Conservation (phyloP, 768 basidiomycete genomes). For the Daedaleopsis nitida region DNA sequence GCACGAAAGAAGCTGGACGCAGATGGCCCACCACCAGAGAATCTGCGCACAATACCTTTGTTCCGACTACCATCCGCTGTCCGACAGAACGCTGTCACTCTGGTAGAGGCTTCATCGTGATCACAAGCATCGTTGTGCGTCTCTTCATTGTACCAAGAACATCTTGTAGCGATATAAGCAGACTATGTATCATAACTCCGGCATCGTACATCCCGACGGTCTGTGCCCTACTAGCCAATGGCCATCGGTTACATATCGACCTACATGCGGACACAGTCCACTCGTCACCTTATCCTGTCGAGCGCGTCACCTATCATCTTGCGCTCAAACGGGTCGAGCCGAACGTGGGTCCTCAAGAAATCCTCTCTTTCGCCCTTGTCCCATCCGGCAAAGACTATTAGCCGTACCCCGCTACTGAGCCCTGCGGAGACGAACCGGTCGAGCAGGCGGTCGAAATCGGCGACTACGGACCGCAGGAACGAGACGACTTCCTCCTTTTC, state of each 20-base stretch:
- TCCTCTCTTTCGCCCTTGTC: not conserved
- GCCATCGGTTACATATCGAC: too few relatives aligned
- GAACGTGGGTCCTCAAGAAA: not conserved
- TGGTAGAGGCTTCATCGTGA: not conserved
- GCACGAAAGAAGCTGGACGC: conserved; percentile 63
- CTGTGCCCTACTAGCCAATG: too few relatives aligned
- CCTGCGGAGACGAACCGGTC: not conserved
- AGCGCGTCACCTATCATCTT: not conserved
- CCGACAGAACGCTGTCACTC: not conserved
- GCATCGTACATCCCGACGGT: too few relatives aligned
- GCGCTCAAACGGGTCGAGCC: not conserved
- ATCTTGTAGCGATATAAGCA: too few relatives aligned
- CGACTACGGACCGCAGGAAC: not conserved
- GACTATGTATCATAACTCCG: too few relatives aligned
- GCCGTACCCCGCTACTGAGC: not conserved
- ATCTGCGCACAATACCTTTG: conserved; percentile 75
- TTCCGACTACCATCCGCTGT: conserved; percentile 45
- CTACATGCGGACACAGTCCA: too few relatives aligned
- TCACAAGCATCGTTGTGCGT: not conserved
- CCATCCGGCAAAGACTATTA: not conserved
- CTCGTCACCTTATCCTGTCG: not conserved
- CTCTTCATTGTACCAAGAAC: not conserved
- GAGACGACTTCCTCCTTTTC: not conserved
- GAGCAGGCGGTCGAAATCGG: not conserved
- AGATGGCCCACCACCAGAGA: conserved; percentile 60